Evolutionary conservation across 371 early-diverging fungal species (phyloP), one percentile per base, ranked within the genome.

Genomic region (Apophysomyces elegans): DNA sequence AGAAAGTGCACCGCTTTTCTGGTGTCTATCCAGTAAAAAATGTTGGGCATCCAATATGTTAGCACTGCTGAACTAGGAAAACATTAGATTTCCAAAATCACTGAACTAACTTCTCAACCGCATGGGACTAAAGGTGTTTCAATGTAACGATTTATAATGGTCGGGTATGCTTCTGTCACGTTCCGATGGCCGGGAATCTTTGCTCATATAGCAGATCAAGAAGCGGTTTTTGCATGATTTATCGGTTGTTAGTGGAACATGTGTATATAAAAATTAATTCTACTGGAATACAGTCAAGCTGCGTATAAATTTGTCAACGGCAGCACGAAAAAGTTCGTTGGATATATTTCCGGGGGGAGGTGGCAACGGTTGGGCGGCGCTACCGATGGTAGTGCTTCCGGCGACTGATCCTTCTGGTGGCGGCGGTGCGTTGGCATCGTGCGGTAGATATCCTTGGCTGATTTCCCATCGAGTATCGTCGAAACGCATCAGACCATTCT

Each of bases 301-400:
- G 37, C 85, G 73, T 61, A 93, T 84, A 73, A 85, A 93, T 16
- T 85, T 80, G 71, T 88, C 83, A 16, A 93, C 85, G 37, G 88
- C 86, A 8, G 78, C 76, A 69, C 84, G 83, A 73, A 93, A 93
- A 1, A 91, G 78, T 43, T 91, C 91, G 66, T 90, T 89, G 12
- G 83, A 84, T 61, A 91, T 87, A 21, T 88, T 87, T 59, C 89
- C 84, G 0, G 84, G 80, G 18, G 82, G 77, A 44, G 73, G 50
- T 14, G 67, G 64, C 7, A 54, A 45, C 9, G 61, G 36, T 44
- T 36, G 18, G 13, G 61, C 26, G 64, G 75, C 37, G 37, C 56
- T 38, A 44, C 59, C 56, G 35, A 43, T 26, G 21, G 61, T 56
- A 6, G 63, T 64, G 1, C 63, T 58, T 18, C 57, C 58, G 7